Evolutionary conservation across 495 filamentous ascomycete genomes (phyloP), one percentile per base, ranked within the genome.

Genomic region (Aspergillus leporis): DNA sequence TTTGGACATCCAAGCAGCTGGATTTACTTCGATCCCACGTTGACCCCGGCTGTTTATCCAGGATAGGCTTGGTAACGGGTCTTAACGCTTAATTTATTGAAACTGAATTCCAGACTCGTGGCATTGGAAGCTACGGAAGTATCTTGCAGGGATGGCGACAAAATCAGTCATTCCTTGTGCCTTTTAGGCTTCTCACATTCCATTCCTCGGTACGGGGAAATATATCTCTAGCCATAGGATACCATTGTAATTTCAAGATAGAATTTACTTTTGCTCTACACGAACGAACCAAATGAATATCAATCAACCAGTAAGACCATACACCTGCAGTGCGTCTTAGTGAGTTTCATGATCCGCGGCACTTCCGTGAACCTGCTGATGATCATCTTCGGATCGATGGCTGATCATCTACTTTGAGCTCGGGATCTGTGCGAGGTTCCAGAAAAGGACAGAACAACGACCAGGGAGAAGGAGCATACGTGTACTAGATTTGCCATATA

Each of bases 361-460:
- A 30, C 31, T 55, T 53, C 59, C 59, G 47, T 53, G 53, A 61
- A 53, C 60, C 41, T 51, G 36, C 36, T 41, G 45, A 56, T 51
- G 55, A 58, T 61, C 52, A 22, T 55, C 47, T 41, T 62, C 63
- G 30, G 63, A 62, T 65, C 52, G 59, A 23, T 47, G 34, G 63
- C 31, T 56, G 63, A 65, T 65, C 59, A 56, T 58, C 53, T 31
- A 41, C 48, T 41, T 23, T 46, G 13, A 53, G 46, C 59, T 47
- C 56, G 43, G 59, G 54, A 56, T 6, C 25, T 6, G 58, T 56
- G 34, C 19, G 21, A 52, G 49, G 36, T 51, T 56, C 54, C 38
- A 61, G 55, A 62, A 58, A 49, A 49, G 21, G 28, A 14, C 53
- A 48, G 53, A 56, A 49, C 21, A 19, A 40, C 25, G 32, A 51